Base-by-base conservation (phyloP, 257 asterid genomes). In the Fraxinus cuspidata region DNA sequence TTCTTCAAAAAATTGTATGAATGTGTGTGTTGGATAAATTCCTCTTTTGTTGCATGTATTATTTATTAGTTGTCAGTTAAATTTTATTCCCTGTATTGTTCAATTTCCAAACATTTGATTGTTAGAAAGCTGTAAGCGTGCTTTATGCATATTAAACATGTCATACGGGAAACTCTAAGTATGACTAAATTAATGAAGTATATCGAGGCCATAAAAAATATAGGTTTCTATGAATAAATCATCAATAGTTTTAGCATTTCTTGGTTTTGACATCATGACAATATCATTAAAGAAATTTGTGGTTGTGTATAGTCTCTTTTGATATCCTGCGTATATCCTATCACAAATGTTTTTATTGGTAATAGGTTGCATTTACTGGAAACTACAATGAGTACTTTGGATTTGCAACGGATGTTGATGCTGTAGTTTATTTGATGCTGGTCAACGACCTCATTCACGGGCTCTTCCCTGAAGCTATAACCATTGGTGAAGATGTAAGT, bases 401-500 rank as follows among this genome's bases (percentile, higher is more conserved):
- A 74, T 80, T 58, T 23, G 84, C 95, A 58, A 96, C 98, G 67
- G 98, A 96, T 84, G 96, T 96, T 73, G 99, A 96, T 85, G 99
- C 98, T 75, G 92, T 96, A 76, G 96, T 92, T 84, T 96, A 93
- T 86, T 77, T 96, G 93, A 96, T 96, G 98, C 87, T 96, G 82
- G 99, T 87, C 76, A 93, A 93, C 80, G 98, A 96, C 86, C 87
- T 96, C 78, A 93, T 96, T 70, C 98, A 93, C 3, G 97, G 95
- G 74, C 94, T 96, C 74, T 96, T 89, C 85, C 99, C 99, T 21
- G 91, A 88, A 77, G 95, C 97, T 67, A 89, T 93, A 78, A 72
- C 92, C 69, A 72, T 96, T 68, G 99, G 98, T 68, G 99, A 96
- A 92, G 99, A 96, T 90, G 99, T 96, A 87, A 74, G 96, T 81